Percentiles rank a stretch among this genome's conserved stretches.
Evolutionary conservation across 495 filamentous ascomycete genomes (phyloP).

Genomic region (Immersiella caudata): DNA sequence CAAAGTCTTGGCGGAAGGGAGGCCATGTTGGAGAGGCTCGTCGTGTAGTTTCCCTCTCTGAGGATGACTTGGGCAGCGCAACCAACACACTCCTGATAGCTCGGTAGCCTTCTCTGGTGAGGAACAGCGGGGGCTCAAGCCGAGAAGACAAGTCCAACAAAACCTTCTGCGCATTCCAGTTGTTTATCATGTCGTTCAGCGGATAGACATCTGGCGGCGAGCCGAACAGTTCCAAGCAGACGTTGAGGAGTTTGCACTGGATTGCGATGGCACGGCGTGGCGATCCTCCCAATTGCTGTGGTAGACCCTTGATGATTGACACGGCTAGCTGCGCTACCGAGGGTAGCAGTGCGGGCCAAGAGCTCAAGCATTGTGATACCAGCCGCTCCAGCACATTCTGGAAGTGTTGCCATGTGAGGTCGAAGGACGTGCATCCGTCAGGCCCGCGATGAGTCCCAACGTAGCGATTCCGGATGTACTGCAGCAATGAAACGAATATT

Average conservation of each 20-base stretch:
- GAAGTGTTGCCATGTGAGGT: background rate
- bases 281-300: conserved; percentile 10
- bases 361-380: conserved; percentile 33
- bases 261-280: conserved; percentile 12
- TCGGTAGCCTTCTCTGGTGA: conserved; percentile 41
- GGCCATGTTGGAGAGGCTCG: conserved; percentile 50
- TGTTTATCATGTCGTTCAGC: conserved; percentile 39
- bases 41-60: conserved; percentile 40
- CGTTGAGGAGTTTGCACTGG: conserved; percentile 41
- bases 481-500: conserved; percentile 36
- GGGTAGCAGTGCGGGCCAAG: conserved; percentile 40
- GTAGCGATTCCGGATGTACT: conserved; percentile 38
- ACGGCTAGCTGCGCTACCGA: conserved; percentile 39
- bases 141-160: conserved; percentile 43
- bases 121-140: conserved; percentile 39
- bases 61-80: conserved; percentile 40
- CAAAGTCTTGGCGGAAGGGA: conserved; percentile 46
- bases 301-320: conserved; percentile 39
- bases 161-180: conserved; percentile 50
- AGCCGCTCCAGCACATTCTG: conserved; percentile 39
- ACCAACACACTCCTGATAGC: conserved; percentile 45
- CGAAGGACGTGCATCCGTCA: background rate
- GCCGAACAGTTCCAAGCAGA: conserved; percentile 38
- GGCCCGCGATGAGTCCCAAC: conserved; percentile 14
- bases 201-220: conserved; percentile 32